These are phyloP conservation scores for Urostyla sp. DNA, from an alignment of 73 alveolate genomes.

Conservation along the genomic window DNA sequence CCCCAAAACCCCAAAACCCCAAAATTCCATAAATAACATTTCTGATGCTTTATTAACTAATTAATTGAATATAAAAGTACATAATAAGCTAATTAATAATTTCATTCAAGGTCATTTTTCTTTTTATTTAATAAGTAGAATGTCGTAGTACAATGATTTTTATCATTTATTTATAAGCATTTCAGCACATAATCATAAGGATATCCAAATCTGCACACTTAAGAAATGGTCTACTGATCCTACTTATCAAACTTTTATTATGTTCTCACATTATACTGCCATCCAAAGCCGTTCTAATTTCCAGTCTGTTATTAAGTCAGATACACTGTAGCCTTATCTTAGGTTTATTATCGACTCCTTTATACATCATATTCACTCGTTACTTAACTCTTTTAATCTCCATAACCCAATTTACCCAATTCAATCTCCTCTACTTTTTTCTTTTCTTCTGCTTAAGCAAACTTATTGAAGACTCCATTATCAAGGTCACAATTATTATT, in stretches of 20 bases:
- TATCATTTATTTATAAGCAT: slow-evolving; percentile 49
- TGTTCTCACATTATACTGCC: too few species aligned
- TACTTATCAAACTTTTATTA: too few species aligned
- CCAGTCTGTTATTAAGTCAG: slow-evolving; percentile 3
- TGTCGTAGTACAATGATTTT: slow-evolving; percentile 60
- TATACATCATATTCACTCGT: slow-evolving; percentile 13
- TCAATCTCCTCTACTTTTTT: slow-evolving; percentile 22
- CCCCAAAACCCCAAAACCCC: too few species aligned
- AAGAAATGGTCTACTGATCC: slow-evolving; percentile 50
- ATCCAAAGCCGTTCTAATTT: not conserved
- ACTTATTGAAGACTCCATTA: slow-evolving; percentile 56
- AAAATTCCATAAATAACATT: too few species aligned
- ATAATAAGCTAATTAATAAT: too few species aligned
- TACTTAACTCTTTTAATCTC: slow-evolving; percentile 21
- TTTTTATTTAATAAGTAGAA: slow-evolving; percentile 37
- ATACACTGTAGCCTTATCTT: slow-evolving; percentile 28
- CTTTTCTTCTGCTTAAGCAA: slow-evolving; percentile 44
- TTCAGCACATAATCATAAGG: slow-evolving; percentile 54
- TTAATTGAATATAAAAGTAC: too few species aligned
- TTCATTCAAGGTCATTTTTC: not conserved
- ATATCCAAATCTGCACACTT: slow-evolving; percentile 66
- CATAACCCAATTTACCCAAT: slow-evolving; percentile 2
- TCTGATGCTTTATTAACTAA: too few species aligned
- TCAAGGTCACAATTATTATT: slow-evolving; percentile 47
- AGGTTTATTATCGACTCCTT: slow-evolving; percentile 19